Conservation (phyloP, 495 filamentous ascomycete genomes). For the Penicillium angulare region DNA sequence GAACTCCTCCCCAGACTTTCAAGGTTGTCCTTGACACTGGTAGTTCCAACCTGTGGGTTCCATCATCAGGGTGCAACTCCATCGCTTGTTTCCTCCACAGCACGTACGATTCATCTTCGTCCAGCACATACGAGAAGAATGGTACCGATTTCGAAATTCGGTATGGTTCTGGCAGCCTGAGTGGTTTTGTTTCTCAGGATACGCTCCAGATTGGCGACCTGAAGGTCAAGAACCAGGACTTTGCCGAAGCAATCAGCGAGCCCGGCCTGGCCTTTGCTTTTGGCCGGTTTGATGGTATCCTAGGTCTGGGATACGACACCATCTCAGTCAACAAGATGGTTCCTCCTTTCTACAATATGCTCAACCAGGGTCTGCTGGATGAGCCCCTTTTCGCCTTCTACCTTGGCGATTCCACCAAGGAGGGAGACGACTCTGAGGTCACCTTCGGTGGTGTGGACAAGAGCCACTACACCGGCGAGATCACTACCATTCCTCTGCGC, state of each 20-base stretch:
- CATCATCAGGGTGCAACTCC: conserved; percentile 82
- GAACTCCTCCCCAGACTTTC: conserved; percentile 89
- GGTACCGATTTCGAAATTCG: conserved; percentile 89
- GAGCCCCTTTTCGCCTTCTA: conserved; percentile 97
- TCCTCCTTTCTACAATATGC: conserved; percentile 94
- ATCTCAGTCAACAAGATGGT: conserved; percentile 95
- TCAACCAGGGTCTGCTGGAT: conserved; percentile 85
- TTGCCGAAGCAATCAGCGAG: conserved; percentile 92
- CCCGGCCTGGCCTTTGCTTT: conserved; percentile 98
- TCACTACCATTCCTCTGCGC: conserved; percentile 89
- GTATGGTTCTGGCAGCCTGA: conserved; percentile 94
- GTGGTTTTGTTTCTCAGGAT: conserved; percentile 91
- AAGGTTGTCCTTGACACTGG: conserved; percentile 99
- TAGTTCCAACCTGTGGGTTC: conserved; percentile 99
- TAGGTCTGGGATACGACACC: conserved; percentile 90
- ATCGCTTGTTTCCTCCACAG: conserved; percentile 98
- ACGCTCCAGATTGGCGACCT: conserved; percentile 83
- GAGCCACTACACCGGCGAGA: conserved; percentile 81
- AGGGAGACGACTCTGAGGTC: conserved; percentile 78
- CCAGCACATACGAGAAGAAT: conserved; percentile 91
- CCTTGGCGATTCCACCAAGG: conserved; percentile 71
- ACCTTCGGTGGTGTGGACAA: conserved; percentile 91
- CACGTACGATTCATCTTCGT: conserved; percentile 91
- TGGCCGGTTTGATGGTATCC: conserved; percentile 95
- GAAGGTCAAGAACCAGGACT: conserved; percentile 80